Percentiles rank a stretch among this genome's conserved stretches.
Conservation (phyloP, 1,284 basidiomycete genomes). For the Hypsizygus ulmarius region DNA sequence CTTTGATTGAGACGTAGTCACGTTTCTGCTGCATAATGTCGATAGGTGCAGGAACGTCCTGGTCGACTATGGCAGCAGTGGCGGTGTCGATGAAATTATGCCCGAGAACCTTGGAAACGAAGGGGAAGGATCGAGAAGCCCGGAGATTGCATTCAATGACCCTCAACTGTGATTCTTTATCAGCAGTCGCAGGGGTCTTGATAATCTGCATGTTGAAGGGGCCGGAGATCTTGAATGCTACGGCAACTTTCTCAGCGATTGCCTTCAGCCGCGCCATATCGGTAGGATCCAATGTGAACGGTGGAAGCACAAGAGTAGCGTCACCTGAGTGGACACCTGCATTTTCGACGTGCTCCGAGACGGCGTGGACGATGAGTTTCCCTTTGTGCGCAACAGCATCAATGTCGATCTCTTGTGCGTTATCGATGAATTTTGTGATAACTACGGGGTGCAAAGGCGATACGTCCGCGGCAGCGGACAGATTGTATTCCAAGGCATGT, state of each 20-base stretch:
- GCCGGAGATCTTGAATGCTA: constrained; percentile 94
- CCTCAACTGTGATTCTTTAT: constrained; percentile 76
- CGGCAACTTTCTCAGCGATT: constrained; percentile 94
- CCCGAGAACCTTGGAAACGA: constrained; percentile 97
- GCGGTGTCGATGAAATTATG: constrained; percentile 97
- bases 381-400: constrained; percentile 97
- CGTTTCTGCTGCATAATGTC: constrained; percentile 91
- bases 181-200: constrained; percentile 67
- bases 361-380: constrained; percentile 91
- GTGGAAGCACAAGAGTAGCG: constrained; percentile 97
- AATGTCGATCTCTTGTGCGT: constrained; percentile 97
- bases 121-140: constrained; percentile 97
- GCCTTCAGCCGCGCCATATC: constrained; percentile 90
- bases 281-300: constrained; percentile 73
- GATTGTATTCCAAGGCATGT: constrained; percentile 83
- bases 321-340: constrained; percentile 99
- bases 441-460: constrained; percentile 98
- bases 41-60: constrained; percentile 90
- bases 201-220: constrained; percentile 99
- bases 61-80: constrained; percentile 86
- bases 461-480: constrained; percentile 92
- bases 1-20: constrained; percentile 96
- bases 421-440: constrained; percentile 97
- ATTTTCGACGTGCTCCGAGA: constrained; percentile 99
- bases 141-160: constrained; percentile 99